phyloP scores from a whole-genome alignment of 164 flowering plant genomes.

The Liquidambar formosana region DNA sequence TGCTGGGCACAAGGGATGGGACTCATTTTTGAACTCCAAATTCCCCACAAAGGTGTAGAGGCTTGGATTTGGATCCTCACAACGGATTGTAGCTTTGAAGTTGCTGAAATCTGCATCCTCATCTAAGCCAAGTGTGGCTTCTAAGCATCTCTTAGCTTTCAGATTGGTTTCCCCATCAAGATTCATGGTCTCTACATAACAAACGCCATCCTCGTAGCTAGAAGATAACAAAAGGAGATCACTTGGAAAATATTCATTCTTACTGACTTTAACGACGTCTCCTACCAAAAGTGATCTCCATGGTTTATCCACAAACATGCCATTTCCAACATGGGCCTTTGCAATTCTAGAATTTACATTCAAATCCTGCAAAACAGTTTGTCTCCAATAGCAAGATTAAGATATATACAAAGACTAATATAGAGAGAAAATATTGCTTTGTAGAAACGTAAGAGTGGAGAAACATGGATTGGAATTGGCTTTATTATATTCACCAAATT shows the following conservation, averaged over 20 bases:
- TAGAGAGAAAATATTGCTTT: too few relatives aligned
- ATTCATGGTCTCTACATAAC: constrained; percentile 60
- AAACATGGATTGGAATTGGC: too few relatives aligned
- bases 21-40: constrained; percentile 29
- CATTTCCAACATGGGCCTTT: constrained; percentile 29
- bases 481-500: too few relatives aligned
- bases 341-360: constrained; percentile 44
- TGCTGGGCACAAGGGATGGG: constrained; percentile 25
- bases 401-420: too few relatives aligned
- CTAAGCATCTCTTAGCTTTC: constrained; percentile 40
- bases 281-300: constrained; percentile 44
- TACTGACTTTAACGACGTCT: constrained; percentile 42
- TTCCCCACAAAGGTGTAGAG: constrained; percentile 52
- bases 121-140: constrained; percentile 30
- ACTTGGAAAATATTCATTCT: constrained; percentile 44
- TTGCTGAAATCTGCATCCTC: constrained; percentile 27
- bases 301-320: constrained; percentile 21
- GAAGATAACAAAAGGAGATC: constrained; percentile 41
- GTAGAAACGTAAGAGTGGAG: too few relatives aligned
- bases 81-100: constrained; percentile 31
- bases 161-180: constrained; percentile 57
- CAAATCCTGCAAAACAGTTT: constrained; percentile 42
- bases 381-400: too few relatives aligned
- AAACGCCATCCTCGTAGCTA: constrained; percentile 51
- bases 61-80: constrained; percentile 54